Evolutionary conservation across 1,284 basidiomycete species (phyloP), one percentile per base, ranked within the genome.

Genomic region (Ceratobasidium sp.): DNA sequence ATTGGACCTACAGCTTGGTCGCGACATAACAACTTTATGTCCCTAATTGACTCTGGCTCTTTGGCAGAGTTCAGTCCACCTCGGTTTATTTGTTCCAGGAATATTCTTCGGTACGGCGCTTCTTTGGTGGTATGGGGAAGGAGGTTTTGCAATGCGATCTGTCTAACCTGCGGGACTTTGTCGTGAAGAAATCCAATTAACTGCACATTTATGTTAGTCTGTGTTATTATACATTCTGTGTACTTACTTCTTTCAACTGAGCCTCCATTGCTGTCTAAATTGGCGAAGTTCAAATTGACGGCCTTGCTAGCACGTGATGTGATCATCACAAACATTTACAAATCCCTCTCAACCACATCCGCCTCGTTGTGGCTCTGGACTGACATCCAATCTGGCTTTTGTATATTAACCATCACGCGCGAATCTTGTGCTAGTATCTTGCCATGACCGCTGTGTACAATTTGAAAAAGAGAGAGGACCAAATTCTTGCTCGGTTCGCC

Each of bases 181-280:
- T 96, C 93, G 74, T 90, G 88, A 53, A 98, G 80, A 76, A 98
- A 98, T 35, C 87, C 87, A 32, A 95, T 80, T 27, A 98, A 86
- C 87, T 97, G 72, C 2, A 53, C 25, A 20, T 15, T 27, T 15
- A 42, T 45, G 17, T 34, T 42, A 34, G 32, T 12, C 32, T 17
- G 13, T 20, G 42, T 10, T 8, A 8, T 40, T 40, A 45, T 27
- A 8, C 4, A 34, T 32, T 68, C 67, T 35, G 54, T 53, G 65
- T 13, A 68, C 74, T 74, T 70, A 86, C 88, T 84, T 90, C 87
- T 73, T 80, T 80, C 47, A 89, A 78, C 71, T 90, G 85, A 69
- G 78, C 78, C 73, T 86, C 84, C 86, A 87, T 87, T 7, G 17
- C 25, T 25, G 27, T 6, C 7, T 32, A 25, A 50, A 31, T 57